Evolutionary conservation across 2,329 filamentous ascomycete species (phyloP), one percentile per base, ranked within the genome.

Genomic region (Fusarium sp.): DNA sequence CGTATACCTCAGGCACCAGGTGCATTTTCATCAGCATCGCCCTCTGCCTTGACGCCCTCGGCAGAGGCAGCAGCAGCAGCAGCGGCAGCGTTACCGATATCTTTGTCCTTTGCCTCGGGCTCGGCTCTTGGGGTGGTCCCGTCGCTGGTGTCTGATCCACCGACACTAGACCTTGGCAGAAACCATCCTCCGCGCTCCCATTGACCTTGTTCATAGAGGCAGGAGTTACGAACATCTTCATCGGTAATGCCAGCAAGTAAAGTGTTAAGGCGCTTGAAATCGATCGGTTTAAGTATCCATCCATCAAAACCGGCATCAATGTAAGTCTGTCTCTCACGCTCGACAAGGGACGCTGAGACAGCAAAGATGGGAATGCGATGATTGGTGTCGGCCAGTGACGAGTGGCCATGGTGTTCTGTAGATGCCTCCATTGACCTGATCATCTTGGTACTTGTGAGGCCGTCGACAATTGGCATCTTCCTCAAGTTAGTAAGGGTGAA

Each of bases 171-270:
- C 45, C 68, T 71, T 8, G 71, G 39, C 13, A 55, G 58, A 52
- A 97, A 96, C 94, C 94, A 97, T 1, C 94, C 94, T 6, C 94
- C 94, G n/a, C 84, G 82, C 72, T 97, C 94, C 94, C 94, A 97
- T 45, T 90, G 78, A 0, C 94, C 93, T 4, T 88, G 83, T 44
- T 84, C 79, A 75, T 97, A 97, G 1, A 94, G 76, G 71, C 88
- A 90, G n/a, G 83, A 78, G 18, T 86, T 79, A 18, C 93, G 85
- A 1, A 85, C 80, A 0, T 86, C 80, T 1, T 86, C 81, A 45
- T 92, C 86, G 4, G 88, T 84, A 39, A 96, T 92, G 2, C 93
- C 93, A 1, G 82, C 78, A 57, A 97, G 84, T 9, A 97, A 83
- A 22, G 86, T 84, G 61, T 88, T 88, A 1, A 97, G 83, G 10